These are phyloP conservation scores for Fusarium cicatricum DNA, from an alignment of 2,329 filamentous ascomycete genomes.

Conservation along the genomic window DNA sequence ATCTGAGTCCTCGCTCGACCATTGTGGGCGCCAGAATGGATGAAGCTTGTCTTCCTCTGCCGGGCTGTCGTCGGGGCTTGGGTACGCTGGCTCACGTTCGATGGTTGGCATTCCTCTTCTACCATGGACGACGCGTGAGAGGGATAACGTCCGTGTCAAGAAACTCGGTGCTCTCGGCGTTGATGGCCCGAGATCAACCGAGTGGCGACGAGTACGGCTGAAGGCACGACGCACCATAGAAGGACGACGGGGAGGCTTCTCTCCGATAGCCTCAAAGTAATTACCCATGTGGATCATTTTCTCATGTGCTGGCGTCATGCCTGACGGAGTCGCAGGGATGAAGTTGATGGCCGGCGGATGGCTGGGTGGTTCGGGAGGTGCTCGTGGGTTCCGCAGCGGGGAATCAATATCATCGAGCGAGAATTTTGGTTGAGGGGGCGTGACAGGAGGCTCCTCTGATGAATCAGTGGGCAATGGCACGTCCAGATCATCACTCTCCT, in stretches of 20 bases:
- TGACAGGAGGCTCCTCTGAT: conserved; percentile 54
- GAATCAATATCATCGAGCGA: conserved; percentile 66
- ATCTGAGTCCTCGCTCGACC: conserved; percentile 47
- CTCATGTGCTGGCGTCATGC: conserved; percentile 63
- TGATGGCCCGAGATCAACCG: conserved; percentile 52
- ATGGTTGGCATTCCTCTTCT: conserved; percentile 40
- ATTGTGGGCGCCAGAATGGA: conserved; percentile 68
- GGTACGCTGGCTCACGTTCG: conserved; percentile 48
- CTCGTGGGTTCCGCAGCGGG: conserved; percentile 67
- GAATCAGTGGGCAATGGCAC: conserved; percentile 48
- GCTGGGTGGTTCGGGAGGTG: conserved; percentile 62
- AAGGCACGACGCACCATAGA: conserved; percentile 65
- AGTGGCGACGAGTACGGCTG: conserved; percentile 57
- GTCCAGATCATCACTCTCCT: conserved; percentile 31
- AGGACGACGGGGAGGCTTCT: conserved; percentile 55
- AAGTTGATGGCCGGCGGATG: conserved; percentile 60
- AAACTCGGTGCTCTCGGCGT: conserved; percentile 53
- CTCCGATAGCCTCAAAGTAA: conserved; percentile 58
- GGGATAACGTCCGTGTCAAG: conserved; percentile 61
- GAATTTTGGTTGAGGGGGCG: conserved; percentile 60
- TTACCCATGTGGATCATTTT: conserved; percentile 62
- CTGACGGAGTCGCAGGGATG: conserved; percentile 70
- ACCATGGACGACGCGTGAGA: conserved; percentile 54
- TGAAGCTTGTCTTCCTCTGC: conserved; percentile 64
- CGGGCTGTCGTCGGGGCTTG: conserved; percentile 55